Conservation (phyloP, 1,284 basidiomycete species). For the Apiotrichum mycotoxinovorans region DNA sequence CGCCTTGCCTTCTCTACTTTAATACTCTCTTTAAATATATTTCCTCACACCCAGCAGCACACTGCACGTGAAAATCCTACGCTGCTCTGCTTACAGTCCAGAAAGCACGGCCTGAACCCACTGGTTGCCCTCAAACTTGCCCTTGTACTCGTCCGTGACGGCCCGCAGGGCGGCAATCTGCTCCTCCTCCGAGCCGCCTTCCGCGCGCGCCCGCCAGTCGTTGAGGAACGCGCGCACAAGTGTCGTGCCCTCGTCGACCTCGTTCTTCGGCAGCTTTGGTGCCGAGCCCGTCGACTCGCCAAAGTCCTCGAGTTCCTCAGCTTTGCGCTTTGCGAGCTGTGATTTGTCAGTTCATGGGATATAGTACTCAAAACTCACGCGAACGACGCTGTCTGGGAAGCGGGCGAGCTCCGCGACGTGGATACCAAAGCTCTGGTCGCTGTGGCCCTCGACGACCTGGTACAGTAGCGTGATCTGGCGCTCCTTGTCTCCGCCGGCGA, state of each 20-base stretch:
- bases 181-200: conserved; percentile 53
- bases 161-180: conserved; percentile 65
- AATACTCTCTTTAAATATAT: not conserved
- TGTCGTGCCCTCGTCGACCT: conserved; percentile 71
- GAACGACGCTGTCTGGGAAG: conserved; percentile 90
- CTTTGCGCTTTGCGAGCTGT: conserved; percentile 91
- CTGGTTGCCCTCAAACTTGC: conserved; percentile 65
- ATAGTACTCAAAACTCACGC: conserved; percentile 54
- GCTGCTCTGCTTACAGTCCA: conserved; percentile 43
- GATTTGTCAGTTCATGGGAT: not conserved
- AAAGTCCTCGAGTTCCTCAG: conserved; percentile 94
- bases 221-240: conserved; percentile 76
- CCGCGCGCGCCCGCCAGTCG: conserved; percentile 60
- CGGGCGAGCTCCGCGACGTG: conserved; percentile 95
- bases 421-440: conserved; percentile 97
- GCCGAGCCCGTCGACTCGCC: conserved; percentile 49
- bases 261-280: conserved; percentile 58
- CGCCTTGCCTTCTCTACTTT: too few species aligned
- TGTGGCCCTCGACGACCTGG: conserved; percentile 88
- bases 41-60: not conserved
- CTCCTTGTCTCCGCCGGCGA: conserved; percentile 57
- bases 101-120: conserved; percentile 69
- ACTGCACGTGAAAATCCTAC: too few species aligned
- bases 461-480: conserved; percentile 90
- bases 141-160: conserved; percentile 65